Conservation (phyloP, 352 stramenopile genomes). For the Globisporangium splendens region DNA sequence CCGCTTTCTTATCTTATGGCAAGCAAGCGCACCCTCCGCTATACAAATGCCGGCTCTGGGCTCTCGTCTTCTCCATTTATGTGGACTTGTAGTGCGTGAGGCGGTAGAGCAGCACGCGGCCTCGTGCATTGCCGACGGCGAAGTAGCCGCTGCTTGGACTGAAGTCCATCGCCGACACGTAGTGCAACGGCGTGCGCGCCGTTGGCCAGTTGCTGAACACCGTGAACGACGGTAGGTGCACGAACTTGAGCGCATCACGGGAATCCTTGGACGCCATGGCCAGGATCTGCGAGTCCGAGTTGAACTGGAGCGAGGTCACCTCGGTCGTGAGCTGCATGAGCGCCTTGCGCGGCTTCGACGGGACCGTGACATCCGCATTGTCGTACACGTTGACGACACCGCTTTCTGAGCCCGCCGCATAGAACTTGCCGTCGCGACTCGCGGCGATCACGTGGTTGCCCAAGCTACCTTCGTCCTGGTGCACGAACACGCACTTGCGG, state of each 20-base stretch:
- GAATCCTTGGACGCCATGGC: slow-evolving; percentile 90
- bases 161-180: slow-evolving; percentile 96
- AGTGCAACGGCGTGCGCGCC: slow-evolving; percentile 93
- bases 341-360: slow-evolving; percentile 86
- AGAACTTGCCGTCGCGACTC: slow-evolving; percentile 60
- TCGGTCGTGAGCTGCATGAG: slow-evolving; percentile 97
- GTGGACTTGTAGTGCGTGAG: slow-evolving; percentile 93
- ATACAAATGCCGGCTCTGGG: too few species aligned
- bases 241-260: slow-evolving; percentile 93
- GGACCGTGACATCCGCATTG: slow-evolving; percentile 42
- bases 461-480: slow-evolving; percentile 83
- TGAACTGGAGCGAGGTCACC: slow-evolving; percentile 90
- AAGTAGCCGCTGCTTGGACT: slow-evolving; percentile 93
- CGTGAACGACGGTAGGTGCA: slow-evolving; percentile 93
- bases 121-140: slow-evolving; percentile 95
- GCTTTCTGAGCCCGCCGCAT: slow-evolving; percentile 93
- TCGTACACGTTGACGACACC: slow-evolving; percentile 98
- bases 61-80: slow-evolving; percentile 27
- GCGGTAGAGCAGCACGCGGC: slow-evolving; percentile 95
- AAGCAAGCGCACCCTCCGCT: slow-evolving; percentile 4
- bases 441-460: slow-evolving; percentile 80
- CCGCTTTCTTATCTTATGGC: background rate
- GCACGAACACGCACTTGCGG: slow-evolving; percentile 71
- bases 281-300: slow-evolving; percentile 92
- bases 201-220: slow-evolving; percentile 99